Percentiles rank a stretch among this genome's conserved stretches.
Evolutionary conservation across 2,329 filamentous ascomycete species (phyloP).

Genomic region (Rhytidhysteron rufulum): DNA sequence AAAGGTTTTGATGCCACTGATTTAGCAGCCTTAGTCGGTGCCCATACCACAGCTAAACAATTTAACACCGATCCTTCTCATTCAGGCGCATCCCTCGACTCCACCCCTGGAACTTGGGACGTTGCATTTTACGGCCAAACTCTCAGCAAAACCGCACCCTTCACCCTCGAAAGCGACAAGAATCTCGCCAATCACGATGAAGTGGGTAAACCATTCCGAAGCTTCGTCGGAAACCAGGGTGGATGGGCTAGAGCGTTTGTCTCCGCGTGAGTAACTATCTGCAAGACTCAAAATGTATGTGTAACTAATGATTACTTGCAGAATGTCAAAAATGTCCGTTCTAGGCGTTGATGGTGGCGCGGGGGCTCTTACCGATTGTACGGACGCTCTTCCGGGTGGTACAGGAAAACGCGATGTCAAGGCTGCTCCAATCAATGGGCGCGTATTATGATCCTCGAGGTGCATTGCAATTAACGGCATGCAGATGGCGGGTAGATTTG

Average conservation of each 20-base stretch:
- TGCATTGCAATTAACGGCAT: too few relatives aligned
- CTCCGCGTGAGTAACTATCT: constrained; percentile 20
- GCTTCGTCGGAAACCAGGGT: constrained; percentile 24
- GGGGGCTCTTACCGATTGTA: constrained; percentile 6
- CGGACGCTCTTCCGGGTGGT: not conserved
- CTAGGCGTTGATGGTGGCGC: constrained; percentile 5
- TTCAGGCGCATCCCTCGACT: constrained; percentile 43
- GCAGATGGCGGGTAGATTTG: too few relatives aligned
- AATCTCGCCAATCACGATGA: constrained; percentile 27
- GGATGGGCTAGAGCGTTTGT: constrained; percentile 30
- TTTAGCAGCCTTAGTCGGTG: constrained; percentile 53
- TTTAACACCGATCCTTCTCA: constrained; percentile 40
- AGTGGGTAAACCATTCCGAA: constrained; percentile 12
- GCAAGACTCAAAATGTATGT: not conserved
- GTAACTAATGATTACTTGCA: constrained; percentile 1
- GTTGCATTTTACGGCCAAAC: constrained; percentile 46
- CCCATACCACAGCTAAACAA: constrained; percentile 50
- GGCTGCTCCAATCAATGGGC: not conserved
- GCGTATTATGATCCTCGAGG: not conserved
- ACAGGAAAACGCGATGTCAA: not conserved
- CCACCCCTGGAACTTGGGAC: constrained; percentile 50
- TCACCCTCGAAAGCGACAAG: constrained; percentile 12
- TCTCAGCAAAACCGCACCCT: constrained; percentile 18
- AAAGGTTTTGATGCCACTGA: constrained; percentile 51
- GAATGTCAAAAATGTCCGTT: constrained; percentile 7